These are phyloP conservation scores for Apiosordaria backusii DNA, from an alignment of 495 filamentous ascomycete genomes.

Conservation along the genomic window DNA sequence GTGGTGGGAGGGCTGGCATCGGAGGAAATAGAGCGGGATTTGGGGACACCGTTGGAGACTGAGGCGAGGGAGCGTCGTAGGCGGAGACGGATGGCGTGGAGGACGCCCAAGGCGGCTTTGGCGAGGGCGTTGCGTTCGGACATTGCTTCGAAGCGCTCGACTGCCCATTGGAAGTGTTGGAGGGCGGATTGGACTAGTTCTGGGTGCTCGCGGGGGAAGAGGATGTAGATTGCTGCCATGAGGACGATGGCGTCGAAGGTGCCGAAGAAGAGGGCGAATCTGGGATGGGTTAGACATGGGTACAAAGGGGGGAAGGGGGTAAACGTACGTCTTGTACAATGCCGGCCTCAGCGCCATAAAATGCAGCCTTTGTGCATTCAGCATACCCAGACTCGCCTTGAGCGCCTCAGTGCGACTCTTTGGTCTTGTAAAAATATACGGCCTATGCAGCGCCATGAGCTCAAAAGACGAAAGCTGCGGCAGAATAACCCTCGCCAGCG, in stretches of 20 bases:
- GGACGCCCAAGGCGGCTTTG: constrained; percentile 49
- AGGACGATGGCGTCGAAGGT: constrained; percentile 63
- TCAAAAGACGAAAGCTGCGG: constrained; percentile 49
- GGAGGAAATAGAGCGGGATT: background rate
- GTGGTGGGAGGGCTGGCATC: background rate
- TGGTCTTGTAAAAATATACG: constrained; percentile 58
- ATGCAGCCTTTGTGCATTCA: constrained; percentile 50
- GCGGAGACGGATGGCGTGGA: constrained; percentile 45
- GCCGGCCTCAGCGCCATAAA: constrained; percentile 48
- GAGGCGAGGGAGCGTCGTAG: constrained; percentile 42
- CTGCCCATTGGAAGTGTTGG: constrained; percentile 52
- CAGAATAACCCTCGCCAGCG: constrained; percentile 43
- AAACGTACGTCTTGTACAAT: constrained; percentile 50
- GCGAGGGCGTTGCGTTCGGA: constrained; percentile 48
- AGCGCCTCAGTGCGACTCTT: constrained; percentile 51
- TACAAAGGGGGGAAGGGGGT: constrained; percentile 8
- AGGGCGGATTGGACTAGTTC: constrained; percentile 42
- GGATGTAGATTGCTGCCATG: constrained; percentile 55
- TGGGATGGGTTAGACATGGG: constrained; percentile 1
- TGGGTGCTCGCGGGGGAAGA: constrained; percentile 48
- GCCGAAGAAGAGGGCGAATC: constrained; percentile 51
- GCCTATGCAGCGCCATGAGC: constrained; percentile 58
- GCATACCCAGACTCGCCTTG: constrained; percentile 52
- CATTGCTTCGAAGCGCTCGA: constrained; percentile 52
- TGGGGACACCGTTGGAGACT: constrained; percentile 9